Evolutionary conservation across 257 asterid genomes (phyloP).

Genomic region (Marsdenia floribunda): DNA sequence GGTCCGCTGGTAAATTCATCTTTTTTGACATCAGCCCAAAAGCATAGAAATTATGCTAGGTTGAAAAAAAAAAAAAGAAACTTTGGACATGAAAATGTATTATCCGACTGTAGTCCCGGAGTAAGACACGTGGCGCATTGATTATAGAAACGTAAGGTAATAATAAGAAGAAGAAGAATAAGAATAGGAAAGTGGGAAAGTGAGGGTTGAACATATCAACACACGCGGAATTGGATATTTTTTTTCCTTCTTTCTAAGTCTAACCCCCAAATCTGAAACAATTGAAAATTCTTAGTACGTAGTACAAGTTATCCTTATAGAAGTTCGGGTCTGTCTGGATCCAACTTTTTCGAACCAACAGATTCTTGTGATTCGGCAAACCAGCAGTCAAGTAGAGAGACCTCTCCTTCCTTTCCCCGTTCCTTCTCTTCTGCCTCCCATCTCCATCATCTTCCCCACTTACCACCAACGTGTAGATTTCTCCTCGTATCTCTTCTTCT

Average conservation of each 20-base stretch:
- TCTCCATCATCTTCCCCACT: not conserved
- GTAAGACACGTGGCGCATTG: not conserved
- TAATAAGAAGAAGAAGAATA: not conserved
- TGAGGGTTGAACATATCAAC: not conserved
- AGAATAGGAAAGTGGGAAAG: not conserved
- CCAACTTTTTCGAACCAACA: slow-evolving; percentile 12
- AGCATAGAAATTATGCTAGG: not conserved
- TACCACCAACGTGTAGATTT: slow-evolving; percentile 11
- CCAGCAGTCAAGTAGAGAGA: not conserved
- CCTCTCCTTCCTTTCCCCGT: not conserved
- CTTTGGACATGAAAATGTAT: not conserved
- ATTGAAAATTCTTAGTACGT: not conserved
- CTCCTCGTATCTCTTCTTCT: not conserved
- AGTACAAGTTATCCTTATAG: not conserved
- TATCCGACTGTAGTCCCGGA: not conserved
- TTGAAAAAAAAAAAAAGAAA: not conserved
- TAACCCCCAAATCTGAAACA: not conserved
- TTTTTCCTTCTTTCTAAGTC: not conserved
- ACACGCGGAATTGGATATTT: slow-evolving; percentile 1
- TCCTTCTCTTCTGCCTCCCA: not conserved
- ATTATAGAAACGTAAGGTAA: not conserved
- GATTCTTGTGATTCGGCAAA: not conserved
- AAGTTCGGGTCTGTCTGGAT: not conserved
- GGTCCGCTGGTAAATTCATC: not conserved
- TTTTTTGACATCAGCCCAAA: not conserved